Percentiles rank a stretch among this genome's conserved stretches.
phyloP scores from a whole-genome alignment of 2,329 filamentous ascomycete species.

The Chaetomium globosum region DNA sequence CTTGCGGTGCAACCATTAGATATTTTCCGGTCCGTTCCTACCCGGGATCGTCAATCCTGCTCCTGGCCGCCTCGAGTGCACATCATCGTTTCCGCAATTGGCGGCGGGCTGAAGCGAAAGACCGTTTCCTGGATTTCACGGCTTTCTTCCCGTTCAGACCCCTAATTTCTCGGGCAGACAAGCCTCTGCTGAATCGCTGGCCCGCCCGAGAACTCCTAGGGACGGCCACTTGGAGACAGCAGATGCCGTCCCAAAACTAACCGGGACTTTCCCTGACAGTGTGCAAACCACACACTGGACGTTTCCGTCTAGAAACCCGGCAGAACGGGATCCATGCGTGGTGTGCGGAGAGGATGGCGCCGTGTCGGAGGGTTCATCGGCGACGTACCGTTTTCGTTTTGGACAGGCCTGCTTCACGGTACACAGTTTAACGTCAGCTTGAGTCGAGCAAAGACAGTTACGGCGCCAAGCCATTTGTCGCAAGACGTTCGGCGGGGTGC shows the following conservation, averaged over 20 bases:
- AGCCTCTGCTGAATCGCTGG: too few species aligned
- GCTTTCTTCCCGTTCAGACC: neutral
- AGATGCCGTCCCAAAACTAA: neutral
- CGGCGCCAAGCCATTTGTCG: constrained; percentile 25
- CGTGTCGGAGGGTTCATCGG: constrained; percentile 20
- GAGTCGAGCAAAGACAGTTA: constrained; percentile 5
- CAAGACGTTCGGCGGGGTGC: constrained; percentile 27
- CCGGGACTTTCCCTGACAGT: neutral
- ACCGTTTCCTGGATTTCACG: constrained; percentile 3
- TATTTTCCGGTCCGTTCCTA: constrained; percentile 25
- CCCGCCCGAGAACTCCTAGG: neutral
- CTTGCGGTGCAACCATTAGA: constrained; percentile 26
- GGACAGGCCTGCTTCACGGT: neutral
- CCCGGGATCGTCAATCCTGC: constrained; percentile 14
- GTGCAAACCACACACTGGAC: neutral
- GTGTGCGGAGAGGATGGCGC: constrained; percentile 15
- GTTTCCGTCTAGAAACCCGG: neutral
- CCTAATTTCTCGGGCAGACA: too few species aligned
- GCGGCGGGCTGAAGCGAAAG: constrained; percentile 2
- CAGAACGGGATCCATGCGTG: constrained; percentile 2
- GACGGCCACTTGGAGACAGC: neutral
- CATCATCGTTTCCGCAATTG: constrained; percentile 4
- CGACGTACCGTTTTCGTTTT: constrained; percentile 28
- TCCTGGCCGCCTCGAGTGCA: neutral
- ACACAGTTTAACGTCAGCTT: constrained; percentile 8